phyloP scores from a whole-genome alignment of 305 asterid genomes.

The Fraxinus latifolia region DNA sequence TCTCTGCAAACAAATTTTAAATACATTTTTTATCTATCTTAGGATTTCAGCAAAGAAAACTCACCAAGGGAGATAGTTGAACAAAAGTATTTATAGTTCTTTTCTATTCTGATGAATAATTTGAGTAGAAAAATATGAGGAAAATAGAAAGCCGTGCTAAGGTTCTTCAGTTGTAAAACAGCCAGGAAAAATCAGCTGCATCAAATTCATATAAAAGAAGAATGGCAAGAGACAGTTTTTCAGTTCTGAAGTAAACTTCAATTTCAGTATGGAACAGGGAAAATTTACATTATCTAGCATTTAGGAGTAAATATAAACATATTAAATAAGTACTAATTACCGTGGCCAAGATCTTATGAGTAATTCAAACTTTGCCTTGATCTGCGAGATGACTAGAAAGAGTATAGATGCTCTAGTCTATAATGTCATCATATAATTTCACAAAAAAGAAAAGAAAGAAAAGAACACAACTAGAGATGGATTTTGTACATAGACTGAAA shows the following conservation, averaged over 20 bases:
- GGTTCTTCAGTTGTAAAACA: conserved; percentile 7
- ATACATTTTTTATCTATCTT: background rate
- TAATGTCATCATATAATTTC: background rate
- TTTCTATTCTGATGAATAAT: background rate
- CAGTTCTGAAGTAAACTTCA: background rate
- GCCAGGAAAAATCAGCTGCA: background rate
- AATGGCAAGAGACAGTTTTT: background rate
- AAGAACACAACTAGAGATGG: background rate
- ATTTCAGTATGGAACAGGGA: background rate
- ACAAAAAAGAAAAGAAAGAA: background rate
- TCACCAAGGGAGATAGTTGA: background rate
- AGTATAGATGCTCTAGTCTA: background rate
- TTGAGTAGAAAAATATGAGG: conserved; percentile 6
- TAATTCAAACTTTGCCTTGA: background rate
- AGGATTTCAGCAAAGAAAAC: background rate
- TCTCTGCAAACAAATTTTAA: conserved; percentile 1
- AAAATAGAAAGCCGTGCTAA: background rate
- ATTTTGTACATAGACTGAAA: background rate
- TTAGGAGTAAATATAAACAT: background rate
- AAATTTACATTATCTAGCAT: background rate
- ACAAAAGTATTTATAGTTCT: background rate
- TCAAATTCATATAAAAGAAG: background rate
- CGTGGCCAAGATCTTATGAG: background rate
- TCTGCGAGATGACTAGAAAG: background rate
- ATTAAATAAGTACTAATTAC: conserved; percentile 6